Evolutionary conservation across 106 monocot species (phyloP), one percentile per base, ranked within the genome.

Genomic region (Hemerocallis citrina): DNA sequence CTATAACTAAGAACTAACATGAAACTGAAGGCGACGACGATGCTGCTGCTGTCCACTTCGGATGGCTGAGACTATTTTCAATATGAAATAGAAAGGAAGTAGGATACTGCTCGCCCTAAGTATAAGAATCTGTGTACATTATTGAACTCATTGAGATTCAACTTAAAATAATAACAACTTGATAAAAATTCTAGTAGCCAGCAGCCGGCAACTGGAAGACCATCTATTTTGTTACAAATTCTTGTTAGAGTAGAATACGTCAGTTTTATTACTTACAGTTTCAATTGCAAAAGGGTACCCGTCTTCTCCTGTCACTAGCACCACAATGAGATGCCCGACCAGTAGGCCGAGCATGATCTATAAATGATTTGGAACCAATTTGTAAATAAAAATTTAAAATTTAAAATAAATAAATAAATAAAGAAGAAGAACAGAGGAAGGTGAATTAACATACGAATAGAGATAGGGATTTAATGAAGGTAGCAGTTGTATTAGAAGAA

Each of bases 81-180:
- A 55, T 23, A 89, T 33, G 25, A 77, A 52, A 67, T 61, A 84
- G 59, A 75, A 69, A 6, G 85, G 89, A 65, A 89, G 36, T 12
- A 89, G 24, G 30, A 89, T 81, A n/a, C 89, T 85, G 37, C 59
- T 64, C 7, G 89, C 75, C 32, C 89, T 68, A 19, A 89, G 59
- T 19, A 61, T 6, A 73, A 81, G 60, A 13, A 85, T 64, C 89
- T 89, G 30, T n/a, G n/a, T n/a, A n/a, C n/a, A n/a, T n/a, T 17
- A 42, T 23, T 5, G 3, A 19, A 49, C 21, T 49, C 21, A 15
- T 19, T 49, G 7, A 49, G 7, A 19, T 49, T 49, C 16, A 6
- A 3, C n/a, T n/a, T n/a, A 49, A 49, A 49, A 17, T 19, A 1
- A 48, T 7, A 23, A 25, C 27, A 19, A 8, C 23, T 27, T 2